Evolutionary conservation across 169 alveolate genomes (phyloP).

Genomic region (Eimeria falciformis): DNA sequence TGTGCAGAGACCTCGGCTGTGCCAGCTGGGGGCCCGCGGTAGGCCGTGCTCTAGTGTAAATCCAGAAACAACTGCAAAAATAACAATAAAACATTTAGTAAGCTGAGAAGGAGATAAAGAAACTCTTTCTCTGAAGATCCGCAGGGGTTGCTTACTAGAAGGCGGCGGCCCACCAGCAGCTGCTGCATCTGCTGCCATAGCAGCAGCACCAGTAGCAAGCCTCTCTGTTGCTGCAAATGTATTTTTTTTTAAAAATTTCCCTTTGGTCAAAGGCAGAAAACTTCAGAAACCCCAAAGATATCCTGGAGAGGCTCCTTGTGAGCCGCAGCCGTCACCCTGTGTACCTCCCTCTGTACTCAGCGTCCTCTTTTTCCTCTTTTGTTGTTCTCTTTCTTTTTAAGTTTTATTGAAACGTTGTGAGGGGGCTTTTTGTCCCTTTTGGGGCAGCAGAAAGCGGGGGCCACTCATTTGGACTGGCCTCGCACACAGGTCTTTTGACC

Average conservation of each 20-base stretch:
- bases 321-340: not conserved
- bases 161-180: slow-evolving; percentile 23
- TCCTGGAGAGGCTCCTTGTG: not conserved
- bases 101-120: not conserved
- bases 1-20: not conserved
- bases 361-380: not conserved
- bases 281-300: not conserved
- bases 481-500: not conserved
- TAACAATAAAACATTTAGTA: not conserved
- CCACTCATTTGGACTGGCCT: not conserved
- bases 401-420: not conserved
- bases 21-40: not conserved
- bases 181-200: slow-evolving; percentile 12
- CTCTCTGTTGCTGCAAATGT: not conserved
- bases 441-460: not conserved
- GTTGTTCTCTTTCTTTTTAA: not conserved
- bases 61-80: not conserved
- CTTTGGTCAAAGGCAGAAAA: not conserved
- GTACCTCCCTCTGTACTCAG: not conserved
- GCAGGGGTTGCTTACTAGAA: not conserved
- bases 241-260: not conserved
- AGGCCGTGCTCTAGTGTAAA: not conserved
- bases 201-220: not conserved
- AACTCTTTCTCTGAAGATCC: not conserved
- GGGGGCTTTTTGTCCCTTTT: not conserved